Percentiles rank a stretch among this genome's conserved stretches.
These are phyloP conservation scores for Sarocladium oryzae DNA, from an alignment of 2,329 filamentous ascomycete genomes.

Conservation along the genomic window DNA sequence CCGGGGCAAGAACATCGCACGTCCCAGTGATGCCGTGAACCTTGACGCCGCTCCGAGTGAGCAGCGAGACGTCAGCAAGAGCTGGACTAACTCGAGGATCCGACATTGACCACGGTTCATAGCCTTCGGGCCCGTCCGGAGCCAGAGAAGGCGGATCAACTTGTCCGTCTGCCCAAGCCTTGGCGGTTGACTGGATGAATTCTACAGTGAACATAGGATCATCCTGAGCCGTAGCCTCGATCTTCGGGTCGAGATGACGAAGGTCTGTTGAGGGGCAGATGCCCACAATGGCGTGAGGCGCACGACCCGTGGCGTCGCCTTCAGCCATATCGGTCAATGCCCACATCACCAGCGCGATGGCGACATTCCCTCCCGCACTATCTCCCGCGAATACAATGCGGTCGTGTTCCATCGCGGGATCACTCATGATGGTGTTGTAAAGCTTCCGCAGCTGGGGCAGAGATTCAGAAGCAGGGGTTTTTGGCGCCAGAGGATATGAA, in stretches of 20 bases:
- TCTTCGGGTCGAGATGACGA: constrained; percentile 16
- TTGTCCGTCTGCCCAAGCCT: constrained; percentile 16
- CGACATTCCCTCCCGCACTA: constrained; percentile 48
- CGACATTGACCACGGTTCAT: constrained; percentile 17
- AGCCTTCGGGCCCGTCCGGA: background rate
- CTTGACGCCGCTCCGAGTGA: constrained; percentile 28
- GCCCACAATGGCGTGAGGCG: constrained; percentile 28
- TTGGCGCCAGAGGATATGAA: constrained; percentile 47
- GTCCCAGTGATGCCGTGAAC: constrained; percentile 47
- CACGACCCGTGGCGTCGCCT: constrained; percentile 1
- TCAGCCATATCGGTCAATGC: constrained; percentile 24
- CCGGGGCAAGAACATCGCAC: constrained; percentile 46
- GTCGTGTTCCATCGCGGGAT: constrained; percentile 30
- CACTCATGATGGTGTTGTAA: constrained; percentile 33
- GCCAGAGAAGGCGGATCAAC: background rate
- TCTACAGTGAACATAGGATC: constrained; percentile 20
- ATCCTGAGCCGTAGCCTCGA: constrained; percentile 13
- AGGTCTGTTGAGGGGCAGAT: constrained; percentile 40
- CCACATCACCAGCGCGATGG: constrained; percentile 29
- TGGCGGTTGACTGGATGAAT: constrained; percentile 18
- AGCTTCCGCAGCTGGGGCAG: constrained; percentile 41
- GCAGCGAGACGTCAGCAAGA: constrained; percentile 31
- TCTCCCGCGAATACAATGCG: constrained; percentile 46
- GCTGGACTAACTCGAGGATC: constrained; percentile 44
- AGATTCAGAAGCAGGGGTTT: constrained; percentile 39